Evolutionary conservation across 495 filamentous ascomycete genomes (phyloP).

Genomic region (Podospora australis): DNA sequence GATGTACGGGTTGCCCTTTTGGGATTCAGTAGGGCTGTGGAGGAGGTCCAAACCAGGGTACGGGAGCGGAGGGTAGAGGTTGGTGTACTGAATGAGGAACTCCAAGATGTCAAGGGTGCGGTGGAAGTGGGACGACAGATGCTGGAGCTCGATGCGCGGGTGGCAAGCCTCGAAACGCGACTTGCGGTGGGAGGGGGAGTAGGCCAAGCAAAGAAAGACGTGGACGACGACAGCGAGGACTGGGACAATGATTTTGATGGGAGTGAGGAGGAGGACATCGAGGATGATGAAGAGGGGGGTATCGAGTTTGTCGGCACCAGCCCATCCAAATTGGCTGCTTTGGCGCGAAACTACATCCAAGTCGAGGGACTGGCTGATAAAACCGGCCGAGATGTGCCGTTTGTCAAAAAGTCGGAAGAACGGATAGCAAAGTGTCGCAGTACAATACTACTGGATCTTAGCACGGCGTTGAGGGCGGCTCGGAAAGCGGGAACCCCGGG

Average conservation of each 20-base stretch:
- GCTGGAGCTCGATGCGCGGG: conserved; percentile 61
- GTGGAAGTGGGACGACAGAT: conserved; percentile 57
- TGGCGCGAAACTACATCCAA: conserved; percentile 39
- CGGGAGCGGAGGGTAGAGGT: conserved; percentile 42
- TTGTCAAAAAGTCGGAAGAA: conserved; percentile 50
- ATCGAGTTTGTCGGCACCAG: conserved; percentile 31
- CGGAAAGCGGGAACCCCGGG: conserved; percentile 48
- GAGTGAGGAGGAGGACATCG: conserved; percentile 21
- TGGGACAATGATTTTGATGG: conserved; percentile 21
- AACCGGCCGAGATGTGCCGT: conserved; percentile 36
- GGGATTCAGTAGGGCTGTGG: conserved; percentile 74
- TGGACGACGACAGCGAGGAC: conserved; percentile 29
- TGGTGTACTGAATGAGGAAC: conserved; percentile 32
- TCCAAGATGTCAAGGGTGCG: conserved; percentile 31
- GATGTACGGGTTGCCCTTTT: conserved; percentile 83
- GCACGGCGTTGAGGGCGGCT: conserved; percentile 68
- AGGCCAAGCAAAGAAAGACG: conserved; percentile 20
- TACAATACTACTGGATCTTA: conserved; percentile 78
- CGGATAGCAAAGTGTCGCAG: conserved; percentile 49
- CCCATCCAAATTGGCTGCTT: conserved; percentile 34
- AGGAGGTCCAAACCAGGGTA: conserved; percentile 45
- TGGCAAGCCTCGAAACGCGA: conserved; percentile 68
- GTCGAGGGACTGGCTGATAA: conserved; percentile 34
- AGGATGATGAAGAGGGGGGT: conserved; percentile 19
- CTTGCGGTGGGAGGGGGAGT: conserved; percentile 42